Evolutionary conservation across 805 yeast species (phyloP).

Genomic region (Priceomyces castillae): DNA sequence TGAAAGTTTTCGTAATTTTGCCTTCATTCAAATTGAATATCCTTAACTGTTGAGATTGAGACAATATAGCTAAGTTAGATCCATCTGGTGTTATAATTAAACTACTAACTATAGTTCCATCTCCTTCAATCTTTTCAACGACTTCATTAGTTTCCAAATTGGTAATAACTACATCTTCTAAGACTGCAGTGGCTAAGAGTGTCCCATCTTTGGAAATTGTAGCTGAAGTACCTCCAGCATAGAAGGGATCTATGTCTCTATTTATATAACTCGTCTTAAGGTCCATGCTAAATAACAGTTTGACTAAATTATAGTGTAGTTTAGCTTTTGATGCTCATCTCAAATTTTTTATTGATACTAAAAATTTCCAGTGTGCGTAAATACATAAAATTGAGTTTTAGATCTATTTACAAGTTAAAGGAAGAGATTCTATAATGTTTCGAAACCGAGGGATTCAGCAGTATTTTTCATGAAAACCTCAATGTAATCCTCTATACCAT

Average conservation of each 20-base stretch:
- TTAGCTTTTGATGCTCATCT: slow-evolving; percentile 7
- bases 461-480: slow-evolving; percentile 43
- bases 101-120: slow-evolving; percentile 77
- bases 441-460: slow-evolving; percentile 44
- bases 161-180: slow-evolving; percentile 73
- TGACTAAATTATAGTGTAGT: neutral
- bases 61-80: slow-evolving; percentile 60
- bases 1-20: slow-evolving; percentile 47
- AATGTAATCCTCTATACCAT: slow-evolving; percentile 45
- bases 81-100: slow-evolving; percentile 78
- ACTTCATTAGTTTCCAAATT: slow-evolving; percentile 57
- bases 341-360: slow-evolving; percentile 6
- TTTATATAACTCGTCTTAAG: slow-evolving; percentile 43
- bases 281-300: slow-evolving; percentile 14
- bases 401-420: neutral
- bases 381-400: neutral
- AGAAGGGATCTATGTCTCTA: slow-evolving; percentile 70
- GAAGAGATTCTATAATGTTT: slow-evolving; percentile 14
- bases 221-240: slow-evolving; percentile 80
- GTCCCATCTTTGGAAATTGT: slow-evolving; percentile 60
- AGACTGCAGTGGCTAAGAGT: slow-evolving; percentile 72
- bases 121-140: slow-evolving; percentile 71
- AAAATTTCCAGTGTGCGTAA: neutral
- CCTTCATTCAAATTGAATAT: slow-evolving; percentile 51
- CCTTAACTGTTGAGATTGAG: slow-evolving; percentile 80